Evolutionary conservation across 2,329 filamentous ascomycete species (phyloP).

Genomic region (Pseudogymnoascus sp.): DNA sequence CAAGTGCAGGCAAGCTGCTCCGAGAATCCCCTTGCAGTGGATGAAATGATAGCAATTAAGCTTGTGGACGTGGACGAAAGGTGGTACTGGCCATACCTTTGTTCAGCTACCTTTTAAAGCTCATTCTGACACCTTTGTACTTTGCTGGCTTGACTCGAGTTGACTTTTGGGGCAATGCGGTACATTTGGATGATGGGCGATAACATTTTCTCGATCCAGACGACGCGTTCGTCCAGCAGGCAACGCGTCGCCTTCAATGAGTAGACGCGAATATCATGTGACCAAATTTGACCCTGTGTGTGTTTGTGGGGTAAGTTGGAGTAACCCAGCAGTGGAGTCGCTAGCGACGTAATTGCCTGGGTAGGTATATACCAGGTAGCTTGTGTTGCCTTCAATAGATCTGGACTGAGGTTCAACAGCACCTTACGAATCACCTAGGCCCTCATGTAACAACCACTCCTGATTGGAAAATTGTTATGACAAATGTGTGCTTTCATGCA

Average conservation of each 20-base stretch:
- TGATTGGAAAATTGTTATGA: background rate
- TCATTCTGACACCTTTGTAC: background rate
- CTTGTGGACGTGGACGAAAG: background rate
- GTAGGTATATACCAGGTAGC: background rate
- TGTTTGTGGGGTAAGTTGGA: constrained; percentile 7
- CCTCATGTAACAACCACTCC: background rate
- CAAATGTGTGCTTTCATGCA: background rate
- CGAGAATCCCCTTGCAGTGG: background rate
- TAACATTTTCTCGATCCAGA: background rate
- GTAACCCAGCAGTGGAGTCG: background rate
- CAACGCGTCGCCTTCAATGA: background rate
- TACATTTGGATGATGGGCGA: background rate
- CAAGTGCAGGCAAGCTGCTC: background rate
- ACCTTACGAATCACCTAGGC: background rate
- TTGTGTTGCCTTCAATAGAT: background rate
- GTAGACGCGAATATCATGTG: background rate
- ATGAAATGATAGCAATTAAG: background rate
- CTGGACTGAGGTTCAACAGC: background rate
- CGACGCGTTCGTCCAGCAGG: background rate
- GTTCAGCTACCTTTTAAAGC: background rate
- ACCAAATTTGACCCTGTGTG: background rate
- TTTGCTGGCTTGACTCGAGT: background rate
- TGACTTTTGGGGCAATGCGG: background rate
- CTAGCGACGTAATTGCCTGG: background rate
- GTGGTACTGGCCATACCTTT: background rate